Conservation (phyloP, 495 filamentous ascomycete species). For the Talaromyces stipitatus region DNA sequence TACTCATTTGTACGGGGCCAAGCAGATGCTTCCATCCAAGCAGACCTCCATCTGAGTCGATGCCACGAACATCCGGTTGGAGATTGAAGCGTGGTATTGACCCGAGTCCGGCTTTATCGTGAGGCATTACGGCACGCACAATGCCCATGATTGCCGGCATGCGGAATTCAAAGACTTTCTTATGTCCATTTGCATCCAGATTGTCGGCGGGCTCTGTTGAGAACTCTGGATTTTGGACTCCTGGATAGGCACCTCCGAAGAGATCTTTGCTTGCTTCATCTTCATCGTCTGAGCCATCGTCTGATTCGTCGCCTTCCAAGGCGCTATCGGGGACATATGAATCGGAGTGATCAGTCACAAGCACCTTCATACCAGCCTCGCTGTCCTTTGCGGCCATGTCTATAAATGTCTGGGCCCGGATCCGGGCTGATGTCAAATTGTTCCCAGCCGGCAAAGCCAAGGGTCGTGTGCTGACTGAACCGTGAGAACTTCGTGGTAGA, state of each 20-base stretch:
- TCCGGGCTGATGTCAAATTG: slow-evolving; percentile 38
- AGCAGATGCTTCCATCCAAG: slow-evolving; percentile 40
- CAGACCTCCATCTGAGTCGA: slow-evolving; percentile 37
- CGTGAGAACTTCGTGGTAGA: slow-evolving; percentile 40
- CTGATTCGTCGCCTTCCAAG: slow-evolving; percentile 16
- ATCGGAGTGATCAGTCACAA: slow-evolving; percentile 40
- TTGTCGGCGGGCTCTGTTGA: slow-evolving; percentile 1
- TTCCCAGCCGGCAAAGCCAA: slow-evolving; percentile 38
- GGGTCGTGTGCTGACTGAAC: slow-evolving; percentile 34
- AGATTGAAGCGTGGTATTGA: slow-evolving; percentile 38
- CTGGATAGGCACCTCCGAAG: slow-evolving; percentile 19
- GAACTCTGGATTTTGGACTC: neutral
- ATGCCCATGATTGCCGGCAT: slow-evolving; percentile 42
- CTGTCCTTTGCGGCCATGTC: slow-evolving; percentile 40
- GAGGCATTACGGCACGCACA: slow-evolving; percentile 12
- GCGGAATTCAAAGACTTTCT: slow-evolving; percentile 32
- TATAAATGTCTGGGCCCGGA: slow-evolving; percentile 42
- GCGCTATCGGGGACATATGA: slow-evolving; percentile 32
- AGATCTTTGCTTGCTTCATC: slow-evolving; percentile 28
- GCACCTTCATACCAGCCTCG: slow-evolving; percentile 31
- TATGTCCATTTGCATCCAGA: slow-evolving; percentile 23
- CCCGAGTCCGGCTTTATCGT: slow-evolving; percentile 8
- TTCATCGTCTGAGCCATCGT: slow-evolving; percentile 25
- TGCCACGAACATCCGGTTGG: slow-evolving; percentile 34
- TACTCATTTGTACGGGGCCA: slow-evolving; percentile 29